These are phyloP conservation scores for Gaeumannomyces sp. DNA, from an alignment of 2,329 filamentous ascomycete species.

Conservation along the genomic window DNA sequence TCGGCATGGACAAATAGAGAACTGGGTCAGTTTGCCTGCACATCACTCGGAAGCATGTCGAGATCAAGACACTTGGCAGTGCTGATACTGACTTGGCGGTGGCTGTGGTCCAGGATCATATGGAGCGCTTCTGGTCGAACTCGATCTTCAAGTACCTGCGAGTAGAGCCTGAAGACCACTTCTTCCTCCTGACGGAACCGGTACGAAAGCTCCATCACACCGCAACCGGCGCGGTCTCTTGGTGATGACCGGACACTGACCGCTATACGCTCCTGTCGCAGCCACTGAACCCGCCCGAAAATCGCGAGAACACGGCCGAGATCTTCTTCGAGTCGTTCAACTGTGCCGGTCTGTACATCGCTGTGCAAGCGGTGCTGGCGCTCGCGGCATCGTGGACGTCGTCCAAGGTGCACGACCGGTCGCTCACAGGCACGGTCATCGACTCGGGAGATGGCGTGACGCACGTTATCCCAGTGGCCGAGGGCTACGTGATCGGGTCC, in stretches of 20 bases:
- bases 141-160: slow-evolving; percentile 99
- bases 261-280: slow-evolving; percentile 31
- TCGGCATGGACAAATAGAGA: slow-evolving; percentile 95
- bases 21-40: slow-evolving; percentile 63
- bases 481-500: slow-evolving; percentile 97
- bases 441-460: slow-evolving; percentile 98
- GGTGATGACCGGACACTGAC: not conserved
- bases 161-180: slow-evolving; percentile 97
- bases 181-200: slow-evolving; percentile 95
- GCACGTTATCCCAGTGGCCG: slow-evolving; percentile 96
- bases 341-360: slow-evolving; percentile 97
- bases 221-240: not conserved
- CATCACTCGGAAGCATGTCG: not conserved
- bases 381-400: slow-evolving; percentile 98
- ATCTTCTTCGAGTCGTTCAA: slow-evolving; percentile 99
- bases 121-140: slow-evolving; percentile 99
- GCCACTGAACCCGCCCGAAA: slow-evolving; percentile 96
- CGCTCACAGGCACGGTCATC: slow-evolving; percentile 93
- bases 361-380: slow-evolving; percentile 93
- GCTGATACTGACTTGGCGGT: not conserved
- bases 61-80: no score
- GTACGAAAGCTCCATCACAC: slow-evolving; percentile 44
- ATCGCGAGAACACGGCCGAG: slow-evolving; percentile 97
- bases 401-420: slow-evolving; percentile 93
- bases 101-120: slow-evolving; percentile 66